Evolutionary conservation across 805 yeast genomes (phyloP).

Genomic region (Monosporozyma aerobia): DNA sequence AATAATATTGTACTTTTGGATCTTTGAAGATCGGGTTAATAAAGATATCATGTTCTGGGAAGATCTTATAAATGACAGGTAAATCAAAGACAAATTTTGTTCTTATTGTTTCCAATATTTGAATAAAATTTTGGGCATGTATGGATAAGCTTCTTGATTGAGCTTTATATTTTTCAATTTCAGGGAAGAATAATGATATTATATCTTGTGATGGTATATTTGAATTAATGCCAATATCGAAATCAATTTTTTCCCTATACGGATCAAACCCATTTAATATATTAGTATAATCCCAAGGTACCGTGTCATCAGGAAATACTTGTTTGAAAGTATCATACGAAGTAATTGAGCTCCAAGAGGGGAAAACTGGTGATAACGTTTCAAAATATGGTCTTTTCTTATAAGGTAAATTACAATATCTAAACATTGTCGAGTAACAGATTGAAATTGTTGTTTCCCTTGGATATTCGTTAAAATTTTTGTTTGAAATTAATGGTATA

Average conservation of each 20-base stretch:
- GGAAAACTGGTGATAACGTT: conserved; percentile 9
- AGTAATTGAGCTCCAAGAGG: conserved; percentile 10
- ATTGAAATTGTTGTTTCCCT: conserved; percentile 23
- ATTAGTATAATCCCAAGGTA: conserved; percentile 19
- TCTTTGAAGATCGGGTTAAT: conserved; percentile 16
- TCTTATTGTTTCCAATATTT: conserved; percentile 18
- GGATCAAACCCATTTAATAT: conserved; percentile 17
- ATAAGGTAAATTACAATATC: conserved; percentile 26
- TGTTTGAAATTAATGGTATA: conserved; percentile 22
- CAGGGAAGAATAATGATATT: conserved; percentile 23
- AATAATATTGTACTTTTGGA: conserved; percentile 18
- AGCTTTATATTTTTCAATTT: conserved; percentile 18
- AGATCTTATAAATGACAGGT: conserved; percentile 21
- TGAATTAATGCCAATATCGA: background rate
- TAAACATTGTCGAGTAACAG: conserved; percentile 22
- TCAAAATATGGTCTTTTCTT: conserved; percentile 22
- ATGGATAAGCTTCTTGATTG: conserved; percentile 9
- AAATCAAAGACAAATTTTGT: conserved; percentile 16
- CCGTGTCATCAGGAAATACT: conserved; percentile 4
- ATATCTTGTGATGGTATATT: conserved; percentile 10
- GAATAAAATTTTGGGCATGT: conserved; percentile 15
- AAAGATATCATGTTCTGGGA: conserved; percentile 27
- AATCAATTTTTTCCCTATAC: conserved; percentile 2
- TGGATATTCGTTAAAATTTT: conserved; percentile 21
- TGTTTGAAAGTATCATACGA: conserved; percentile 1